phyloP scores from a whole-genome alignment of 257 asterid species.

The Penstemon barbatus region DNA sequence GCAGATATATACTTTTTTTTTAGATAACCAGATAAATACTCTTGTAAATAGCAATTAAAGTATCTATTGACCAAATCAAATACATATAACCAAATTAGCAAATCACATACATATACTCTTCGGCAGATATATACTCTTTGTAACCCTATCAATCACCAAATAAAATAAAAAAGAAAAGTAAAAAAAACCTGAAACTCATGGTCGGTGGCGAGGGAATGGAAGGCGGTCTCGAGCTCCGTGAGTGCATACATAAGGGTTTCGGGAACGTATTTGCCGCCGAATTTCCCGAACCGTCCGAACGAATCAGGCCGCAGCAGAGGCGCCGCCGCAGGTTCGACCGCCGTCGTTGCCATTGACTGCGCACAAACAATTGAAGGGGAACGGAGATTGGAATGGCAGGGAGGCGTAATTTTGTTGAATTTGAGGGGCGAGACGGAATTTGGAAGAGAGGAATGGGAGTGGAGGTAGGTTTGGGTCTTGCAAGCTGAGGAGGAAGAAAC shows the following conservation, averaged over 20 bases:
- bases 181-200: constrained; percentile 68
- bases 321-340: constrained; percentile 33
- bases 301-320: constrained; percentile 70
- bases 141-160: neutral
- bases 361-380: constrained; percentile 33
- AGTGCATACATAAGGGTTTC: constrained; percentile 91
- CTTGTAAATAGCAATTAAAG: neutral
- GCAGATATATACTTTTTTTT: too few relatives aligned
- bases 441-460: constrained; percentile 37
- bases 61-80: neutral
- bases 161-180: neutral
- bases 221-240: constrained; percentile 84
- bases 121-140: neutral
- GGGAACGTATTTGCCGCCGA: constrained; percentile 88
- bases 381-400: constrained; percentile 25
- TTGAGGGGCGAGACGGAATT: constrained; percentile 27
- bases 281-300: constrained; percentile 82
- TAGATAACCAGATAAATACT: neutral
- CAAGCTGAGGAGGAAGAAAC: constrained; percentile 31
- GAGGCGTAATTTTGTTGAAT: constrained; percentile 22
- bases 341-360: constrained; percentile 43
- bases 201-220: constrained; percentile 57
- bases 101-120: neutral
- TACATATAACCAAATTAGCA: neutral
- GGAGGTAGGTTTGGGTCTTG: constrained; percentile 41